Conservation (phyloP, 2,329 filamentous ascomycete species). For the Xylaria sp. region DNA sequence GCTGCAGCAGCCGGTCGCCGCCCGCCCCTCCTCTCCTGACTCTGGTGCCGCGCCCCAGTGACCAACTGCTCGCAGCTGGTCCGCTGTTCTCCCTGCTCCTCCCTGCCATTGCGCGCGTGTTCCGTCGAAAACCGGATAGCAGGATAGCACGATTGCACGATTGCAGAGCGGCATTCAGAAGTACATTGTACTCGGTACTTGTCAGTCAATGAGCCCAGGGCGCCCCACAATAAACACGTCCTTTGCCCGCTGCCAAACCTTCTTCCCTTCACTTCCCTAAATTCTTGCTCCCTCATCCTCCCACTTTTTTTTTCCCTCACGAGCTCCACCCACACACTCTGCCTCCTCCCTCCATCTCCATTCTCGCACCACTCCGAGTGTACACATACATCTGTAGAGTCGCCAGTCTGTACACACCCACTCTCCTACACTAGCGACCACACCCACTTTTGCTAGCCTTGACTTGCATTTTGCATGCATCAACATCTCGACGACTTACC, state of each 20-base stretch:
- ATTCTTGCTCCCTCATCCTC: constrained; percentile 28
- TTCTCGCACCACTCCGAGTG: constrained; percentile 28
- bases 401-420: constrained; percentile 34
- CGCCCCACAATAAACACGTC: constrained; percentile 20
- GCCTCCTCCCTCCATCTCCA: constrained; percentile 29
- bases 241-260: constrained; percentile 26
- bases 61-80: constrained; percentile 19
- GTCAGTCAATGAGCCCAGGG: neutral
- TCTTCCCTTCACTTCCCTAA: constrained; percentile 27
- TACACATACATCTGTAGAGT: neutral
- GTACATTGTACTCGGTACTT: constrained; percentile 26
- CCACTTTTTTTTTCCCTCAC: constrained; percentile 34
- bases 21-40: constrained; percentile 1
- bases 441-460: constrained; percentile 44
- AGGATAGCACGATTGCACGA: too few species aligned
- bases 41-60: neutral
- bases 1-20: neutral
- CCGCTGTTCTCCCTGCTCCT: neutral
- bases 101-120: constrained; percentile 1
- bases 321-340: constrained; percentile 37
- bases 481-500: constrained; percentile 47
- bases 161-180: neutral
- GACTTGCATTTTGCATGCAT: constrained; percentile 50
- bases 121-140: neutral
- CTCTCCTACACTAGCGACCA: constrained; percentile 17